Conservation (phyloP, 225 moss, liverwort and hornwort species). For the Anthoceros angustus region DNA sequence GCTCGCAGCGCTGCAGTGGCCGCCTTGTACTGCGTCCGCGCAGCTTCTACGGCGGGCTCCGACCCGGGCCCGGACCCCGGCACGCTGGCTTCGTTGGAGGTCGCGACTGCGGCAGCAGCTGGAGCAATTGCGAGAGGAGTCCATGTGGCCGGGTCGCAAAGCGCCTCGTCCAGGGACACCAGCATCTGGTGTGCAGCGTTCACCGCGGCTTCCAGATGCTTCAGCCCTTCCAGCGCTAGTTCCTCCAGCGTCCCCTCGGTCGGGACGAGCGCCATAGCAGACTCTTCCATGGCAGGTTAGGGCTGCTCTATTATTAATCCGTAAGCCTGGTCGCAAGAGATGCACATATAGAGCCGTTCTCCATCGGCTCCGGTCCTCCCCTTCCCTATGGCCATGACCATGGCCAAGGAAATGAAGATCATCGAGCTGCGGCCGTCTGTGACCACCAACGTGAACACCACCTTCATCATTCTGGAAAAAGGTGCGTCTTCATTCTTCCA, state of each 20-base stretch:
- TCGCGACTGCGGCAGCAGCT: constrained; percentile 7
- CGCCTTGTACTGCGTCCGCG: constrained; percentile 57
- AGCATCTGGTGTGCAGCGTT: constrained; percentile 78
- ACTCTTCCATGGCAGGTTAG: background rate
- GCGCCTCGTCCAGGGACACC: constrained; percentile 50
- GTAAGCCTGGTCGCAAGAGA: background rate
- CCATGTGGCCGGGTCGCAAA: constrained; percentile 66
- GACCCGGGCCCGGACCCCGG: constrained; percentile 18
- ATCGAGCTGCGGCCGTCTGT: constrained; percentile 51
- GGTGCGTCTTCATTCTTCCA: background rate
- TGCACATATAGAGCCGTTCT: background rate
- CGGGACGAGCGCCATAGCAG: background rate
- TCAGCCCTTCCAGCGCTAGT: constrained; percentile 50
- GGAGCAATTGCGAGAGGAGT: too few species aligned
- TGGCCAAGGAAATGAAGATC: background rate
- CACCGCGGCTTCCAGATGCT: constrained; percentile 54
- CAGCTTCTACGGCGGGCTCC: constrained; percentile 39
- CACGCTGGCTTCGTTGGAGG: constrained; percentile 10
- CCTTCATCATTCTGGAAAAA: constrained; percentile 66
- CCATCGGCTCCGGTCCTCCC: background rate
- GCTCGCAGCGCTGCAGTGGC: constrained; percentile 60
- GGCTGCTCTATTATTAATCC: background rate
- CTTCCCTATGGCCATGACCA: background rate
- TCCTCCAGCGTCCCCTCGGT: constrained; percentile 33
- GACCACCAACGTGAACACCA: constrained; percentile 44